Percentiles rank a stretch among this genome's conserved stretches.
Conservation (phyloP, 257 asterid species). For the Echites panduratus region DNA sequence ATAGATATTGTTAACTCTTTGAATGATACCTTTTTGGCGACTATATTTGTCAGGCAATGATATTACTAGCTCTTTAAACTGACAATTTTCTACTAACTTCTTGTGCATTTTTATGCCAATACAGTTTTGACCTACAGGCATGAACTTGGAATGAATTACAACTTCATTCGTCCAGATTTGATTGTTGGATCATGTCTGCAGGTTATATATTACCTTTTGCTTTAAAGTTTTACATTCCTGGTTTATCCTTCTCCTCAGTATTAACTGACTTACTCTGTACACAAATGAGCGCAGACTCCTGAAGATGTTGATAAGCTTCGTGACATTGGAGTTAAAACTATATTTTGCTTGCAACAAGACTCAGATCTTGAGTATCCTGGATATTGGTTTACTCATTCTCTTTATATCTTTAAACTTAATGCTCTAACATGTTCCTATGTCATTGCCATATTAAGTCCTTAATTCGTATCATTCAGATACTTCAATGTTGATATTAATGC, state of each 20-base stretch:
- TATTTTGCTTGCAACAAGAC: constrained; percentile 83
- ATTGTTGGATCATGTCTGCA: constrained; percentile 96
- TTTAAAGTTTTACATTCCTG: constrained; percentile 2
- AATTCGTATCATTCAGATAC: constrained; percentile 50
- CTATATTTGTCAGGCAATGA: neutral
- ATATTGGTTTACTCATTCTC: neutral
- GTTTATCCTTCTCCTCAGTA: neutral
- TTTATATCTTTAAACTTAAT: neutral
- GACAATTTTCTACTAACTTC: constrained; percentile 3
- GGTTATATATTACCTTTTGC: constrained; percentile 34
- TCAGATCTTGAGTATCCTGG: constrained; percentile 95
- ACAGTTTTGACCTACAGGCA: constrained; percentile 83
- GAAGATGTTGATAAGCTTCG: constrained; percentile 96
- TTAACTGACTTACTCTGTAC: neutral
- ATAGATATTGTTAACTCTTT: neutral
- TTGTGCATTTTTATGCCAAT: constrained; percentile 12
- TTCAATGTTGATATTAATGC: constrained; percentile 78
- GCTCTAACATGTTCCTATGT: neutral
- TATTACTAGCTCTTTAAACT: neutral
- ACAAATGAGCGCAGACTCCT: constrained; percentile 49
- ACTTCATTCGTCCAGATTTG: constrained; percentile 84
- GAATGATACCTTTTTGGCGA: neutral
- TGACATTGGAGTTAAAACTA: constrained; percentile 79
- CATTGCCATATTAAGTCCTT: constrained; percentile 32
- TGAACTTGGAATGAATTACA: constrained; percentile 92